Percentiles rank a stretch among this genome's conserved stretches.
These are phyloP conservation scores for Didymella segeticola DNA, from an alignment of 2,329 filamentous ascomycete genomes.

Conservation along the genomic window DNA sequence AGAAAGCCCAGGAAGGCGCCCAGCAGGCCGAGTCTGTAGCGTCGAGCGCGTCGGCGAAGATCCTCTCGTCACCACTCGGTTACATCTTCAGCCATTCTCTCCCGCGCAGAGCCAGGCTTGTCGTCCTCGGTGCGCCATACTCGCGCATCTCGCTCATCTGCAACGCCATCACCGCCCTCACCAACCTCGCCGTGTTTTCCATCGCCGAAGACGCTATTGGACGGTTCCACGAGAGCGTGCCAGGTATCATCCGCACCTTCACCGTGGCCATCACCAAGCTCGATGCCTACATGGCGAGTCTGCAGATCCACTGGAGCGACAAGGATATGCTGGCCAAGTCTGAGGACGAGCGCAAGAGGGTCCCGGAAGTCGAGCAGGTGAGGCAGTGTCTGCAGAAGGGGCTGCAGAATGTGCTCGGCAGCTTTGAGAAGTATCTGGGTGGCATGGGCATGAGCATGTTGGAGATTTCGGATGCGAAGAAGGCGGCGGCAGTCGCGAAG, in stretches of 20 bases:
- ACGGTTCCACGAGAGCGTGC: slow-evolving; percentile 83
- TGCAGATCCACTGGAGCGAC: slow-evolving; percentile 81
- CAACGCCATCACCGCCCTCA: slow-evolving; percentile 70
- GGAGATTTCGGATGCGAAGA: slow-evolving; percentile 71
- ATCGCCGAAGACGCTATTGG: slow-evolving; percentile 83
- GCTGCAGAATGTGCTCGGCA: slow-evolving; percentile 69
- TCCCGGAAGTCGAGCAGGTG: slow-evolving; percentile 74
- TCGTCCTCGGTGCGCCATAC: slow-evolving; percentile 76
- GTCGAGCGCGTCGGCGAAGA: slow-evolving; percentile 34
- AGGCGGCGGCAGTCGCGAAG: slow-evolving; percentile 25
- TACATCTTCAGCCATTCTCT: slow-evolving; percentile 75
- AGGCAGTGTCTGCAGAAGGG: slow-evolving; percentile 69
- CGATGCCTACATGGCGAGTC: slow-evolving; percentile 67
- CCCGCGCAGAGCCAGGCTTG: slow-evolving; percentile 66
- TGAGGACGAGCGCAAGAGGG: slow-evolving; percentile 52
- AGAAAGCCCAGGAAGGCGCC: slow-evolving; percentile 39
- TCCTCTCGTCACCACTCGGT: slow-evolving; percentile 61
- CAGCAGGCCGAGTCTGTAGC: slow-evolving; percentile 35
- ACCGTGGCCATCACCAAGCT: slow-evolving; percentile 72
- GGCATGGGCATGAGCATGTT: slow-evolving; percentile 72
- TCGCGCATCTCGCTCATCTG: slow-evolving; percentile 59
- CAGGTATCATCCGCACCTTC: slow-evolving; percentile 74
- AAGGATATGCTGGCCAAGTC: slow-evolving; percentile 59
- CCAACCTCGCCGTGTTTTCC: slow-evolving; percentile 73
- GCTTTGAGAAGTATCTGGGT: slow-evolving; percentile 76